Conservation (phyloP, 345 rosid genomes). For the Eucalyptus victrix region DNA sequence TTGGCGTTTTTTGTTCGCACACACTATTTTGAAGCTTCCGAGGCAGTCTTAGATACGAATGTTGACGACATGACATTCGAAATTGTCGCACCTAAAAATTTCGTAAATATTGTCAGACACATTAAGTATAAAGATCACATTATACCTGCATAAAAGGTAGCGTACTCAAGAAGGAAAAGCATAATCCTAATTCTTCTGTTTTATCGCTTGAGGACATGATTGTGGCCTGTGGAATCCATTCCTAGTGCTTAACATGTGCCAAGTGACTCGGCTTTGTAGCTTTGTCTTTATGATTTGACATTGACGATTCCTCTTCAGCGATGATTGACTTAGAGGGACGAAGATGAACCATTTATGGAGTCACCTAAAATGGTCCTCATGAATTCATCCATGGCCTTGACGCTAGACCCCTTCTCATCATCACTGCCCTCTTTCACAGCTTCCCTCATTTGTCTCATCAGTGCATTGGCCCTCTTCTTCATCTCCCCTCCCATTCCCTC, state of each 20-base stretch:
- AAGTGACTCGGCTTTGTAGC: no score
- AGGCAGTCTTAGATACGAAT: not conserved
- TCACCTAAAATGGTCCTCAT: not conserved
- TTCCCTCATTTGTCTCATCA: not conserved
- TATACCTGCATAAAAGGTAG: not conserved
- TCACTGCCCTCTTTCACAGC: not conserved
- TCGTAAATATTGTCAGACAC: not conserved
- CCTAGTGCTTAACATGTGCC: no score
- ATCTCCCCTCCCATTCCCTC: constrained; percentile 21
- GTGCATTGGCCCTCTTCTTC: not conserved
- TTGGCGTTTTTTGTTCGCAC: not conserved
- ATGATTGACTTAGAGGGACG: no score
- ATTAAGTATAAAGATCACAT: not conserved
- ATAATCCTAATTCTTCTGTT: not conserved
- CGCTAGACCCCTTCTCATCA: not conserved
- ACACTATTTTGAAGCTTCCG: not conserved
- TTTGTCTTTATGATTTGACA: no score
- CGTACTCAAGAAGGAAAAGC: not conserved
- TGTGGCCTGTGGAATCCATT: no score
- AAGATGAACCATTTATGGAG: not conserved
- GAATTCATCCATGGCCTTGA: not conserved
- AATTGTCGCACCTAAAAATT: not conserved
- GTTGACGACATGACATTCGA: no score
- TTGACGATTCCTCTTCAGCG: no score
- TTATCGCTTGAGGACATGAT: no score